Evolutionary conservation across 2,329 filamentous ascomycete genomes (phyloP), one percentile per base, ranked within the genome.

Genomic region (Aureobasidium sp.): DNA sequence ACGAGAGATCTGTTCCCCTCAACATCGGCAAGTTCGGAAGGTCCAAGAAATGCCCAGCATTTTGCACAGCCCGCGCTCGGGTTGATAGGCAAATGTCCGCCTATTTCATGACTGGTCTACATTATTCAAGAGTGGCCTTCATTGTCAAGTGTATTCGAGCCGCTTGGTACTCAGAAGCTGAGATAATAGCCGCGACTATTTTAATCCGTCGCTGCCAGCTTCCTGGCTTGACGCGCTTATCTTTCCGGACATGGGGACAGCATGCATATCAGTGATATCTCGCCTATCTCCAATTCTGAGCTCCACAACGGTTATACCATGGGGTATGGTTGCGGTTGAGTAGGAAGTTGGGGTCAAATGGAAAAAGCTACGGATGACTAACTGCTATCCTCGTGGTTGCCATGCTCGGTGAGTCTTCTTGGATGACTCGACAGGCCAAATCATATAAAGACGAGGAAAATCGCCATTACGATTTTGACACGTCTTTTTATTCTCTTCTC

Each of bases 41-140:
- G 44, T 31, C 42, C 56, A 49, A 49, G 56, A 49, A 25, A 59
- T 39, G 56, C 56, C 44, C 56, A 59, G 44, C 56, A 59, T 45
- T 36, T 17, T 58, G 55, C 55, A 58, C 41, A 58, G 55, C 55
- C 55, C 55, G 31, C 14, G 9, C 9, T 14, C 11, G 55, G 22
- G 20, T 7, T 49, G 56, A 59, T 59, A 59, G 56, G 56, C 56
- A 48, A 41, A 49, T 25, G 56, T 39, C 31, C 44, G 56, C 56
- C 56, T 48, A 36, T 8, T 2, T 14, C 22, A 41, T 59, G 44
- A 59, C 56, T 49, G 56, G 22, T 22, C 17, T 2, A 37, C 25
- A 59, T 59, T 59, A 49, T 49, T 44, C 52, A 56, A 17, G 20
- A 5, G 20, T 11, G 7, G 8, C 5, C 11, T 41, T 12, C 9